Percentiles rank a stretch among this genome's conserved stretches.
Conservation (phyloP, 1,284 basidiomycete genomes). For the Leccinum pachyderme region DNA sequence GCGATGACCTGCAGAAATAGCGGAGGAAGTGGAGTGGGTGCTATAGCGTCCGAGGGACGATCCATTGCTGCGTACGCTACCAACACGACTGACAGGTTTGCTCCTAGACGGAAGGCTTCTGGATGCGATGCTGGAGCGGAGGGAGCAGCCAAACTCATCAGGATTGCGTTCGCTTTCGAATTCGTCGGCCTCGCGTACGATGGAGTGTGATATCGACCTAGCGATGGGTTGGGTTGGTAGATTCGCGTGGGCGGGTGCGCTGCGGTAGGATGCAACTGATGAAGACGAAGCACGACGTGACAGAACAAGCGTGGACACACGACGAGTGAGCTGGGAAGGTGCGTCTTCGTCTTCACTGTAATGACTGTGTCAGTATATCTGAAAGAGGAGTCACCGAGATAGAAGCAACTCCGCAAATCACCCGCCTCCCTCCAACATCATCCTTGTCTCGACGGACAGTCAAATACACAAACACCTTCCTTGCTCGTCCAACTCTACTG, state of each 20-base stretch:
- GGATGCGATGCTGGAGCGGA: constrained; percentile 11
- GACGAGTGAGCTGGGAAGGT: constrained; percentile 66
- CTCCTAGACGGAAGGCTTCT: constrained; percentile 26
- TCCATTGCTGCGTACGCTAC: constrained; percentile 21
- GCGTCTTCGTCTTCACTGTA: constrained; percentile 78
- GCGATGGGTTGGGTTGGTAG: constrained; percentile 29
- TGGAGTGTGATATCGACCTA: constrained; percentile 33
- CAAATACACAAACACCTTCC: constrained; percentile 15
- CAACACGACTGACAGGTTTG: constrained; percentile 23
- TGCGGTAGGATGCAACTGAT: constrained; percentile 28
- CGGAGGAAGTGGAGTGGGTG: constrained; percentile 21
- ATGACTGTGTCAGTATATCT: not conserved
- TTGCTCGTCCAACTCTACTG: not conserved
- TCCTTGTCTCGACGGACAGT: constrained; percentile 4
- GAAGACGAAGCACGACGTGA: constrained; percentile 38
- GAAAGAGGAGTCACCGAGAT: constrained; percentile 2
- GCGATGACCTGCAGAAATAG: constrained; percentile 4
- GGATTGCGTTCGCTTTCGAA: constrained; percentile 1
- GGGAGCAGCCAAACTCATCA: constrained; percentile 27
- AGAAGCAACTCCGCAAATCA: constrained; percentile 7
- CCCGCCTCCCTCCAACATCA: not conserved
- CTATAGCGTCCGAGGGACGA: constrained; percentile 30
- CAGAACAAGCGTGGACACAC: constrained; percentile 58
- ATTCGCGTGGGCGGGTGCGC: constrained; percentile 11
- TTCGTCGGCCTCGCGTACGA: constrained; percentile 33